A percentile compares a stretch with the other conserved stretches of the same genome.
These are phyloP conservation scores for Physocladia obscura DNA, from an alignment of 192 early-diverging fungal species.

Conservation along the genomic window DNA sequence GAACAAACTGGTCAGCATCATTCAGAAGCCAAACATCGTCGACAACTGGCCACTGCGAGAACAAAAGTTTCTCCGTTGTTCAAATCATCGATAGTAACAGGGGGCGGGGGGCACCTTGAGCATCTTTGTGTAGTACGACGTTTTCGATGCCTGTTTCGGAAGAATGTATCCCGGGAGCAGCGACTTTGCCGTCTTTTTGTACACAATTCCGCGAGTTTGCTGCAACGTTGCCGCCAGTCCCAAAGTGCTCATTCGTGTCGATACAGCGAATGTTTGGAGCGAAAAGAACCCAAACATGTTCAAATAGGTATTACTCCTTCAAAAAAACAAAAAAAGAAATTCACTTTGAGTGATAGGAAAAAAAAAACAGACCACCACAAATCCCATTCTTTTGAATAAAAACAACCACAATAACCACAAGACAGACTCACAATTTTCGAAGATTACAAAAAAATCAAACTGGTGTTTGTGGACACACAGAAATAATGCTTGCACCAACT, in stretches of 20 bases:
- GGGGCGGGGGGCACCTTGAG: constrained; percentile 38
- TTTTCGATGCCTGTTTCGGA: constrained; percentile 40
- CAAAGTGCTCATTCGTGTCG: background rate
- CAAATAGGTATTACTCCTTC: too few species aligned
- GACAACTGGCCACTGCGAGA: background rate
- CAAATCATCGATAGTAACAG: background rate
- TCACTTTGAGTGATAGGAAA: too few species aligned
- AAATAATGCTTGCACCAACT: too few species aligned
- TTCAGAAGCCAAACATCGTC: background rate
- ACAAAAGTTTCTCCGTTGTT: background rate
- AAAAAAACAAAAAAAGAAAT: too few species aligned
- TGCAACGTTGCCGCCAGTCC: background rate
- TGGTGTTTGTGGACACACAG: too few species aligned
- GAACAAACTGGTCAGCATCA: constrained; percentile 7
- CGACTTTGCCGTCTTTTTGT: constrained; percentile 19
- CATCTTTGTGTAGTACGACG: constrained; percentile 35
- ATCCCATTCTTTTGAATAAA: too few species aligned
- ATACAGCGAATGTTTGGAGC: background rate
- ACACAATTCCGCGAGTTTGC: constrained; percentile 14
- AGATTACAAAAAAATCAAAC: too few species aligned
- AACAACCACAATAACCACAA: too few species aligned
- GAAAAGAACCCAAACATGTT: background rate
- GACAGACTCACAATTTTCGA: too few species aligned
- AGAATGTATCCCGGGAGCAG: constrained; percentile 45
- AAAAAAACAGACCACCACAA: too few species aligned